phyloP scores from a whole-genome alignment of 306 rosid genomes.

The Rosa lucieae region DNA sequence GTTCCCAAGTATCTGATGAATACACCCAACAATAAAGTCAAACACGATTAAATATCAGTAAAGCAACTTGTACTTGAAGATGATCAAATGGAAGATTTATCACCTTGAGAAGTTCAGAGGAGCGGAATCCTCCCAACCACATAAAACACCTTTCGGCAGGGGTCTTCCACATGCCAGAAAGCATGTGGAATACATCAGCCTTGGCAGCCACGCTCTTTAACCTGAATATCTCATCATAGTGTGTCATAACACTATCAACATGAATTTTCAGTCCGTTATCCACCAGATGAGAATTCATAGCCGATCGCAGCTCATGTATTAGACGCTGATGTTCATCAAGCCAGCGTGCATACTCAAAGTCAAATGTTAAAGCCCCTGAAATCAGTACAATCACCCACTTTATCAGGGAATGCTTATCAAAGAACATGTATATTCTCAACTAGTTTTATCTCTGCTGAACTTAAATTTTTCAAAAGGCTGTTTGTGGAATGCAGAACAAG shows the following conservation, averaged over 20 bases:
- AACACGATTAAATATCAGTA: not conserved
- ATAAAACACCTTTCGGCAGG: conserved; percentile 89
- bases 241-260: conserved; percentile 70
- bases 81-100: not conserved
- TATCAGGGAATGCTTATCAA: not conserved
- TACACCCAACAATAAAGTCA: conserved; percentile 15
- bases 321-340: conserved; percentile 72
- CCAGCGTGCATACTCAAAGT: conserved; percentile 74
- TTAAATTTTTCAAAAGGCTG: not conserved
- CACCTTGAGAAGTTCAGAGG: conserved; percentile 91
- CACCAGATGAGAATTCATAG: conserved; percentile 55
- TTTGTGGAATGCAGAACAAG: not conserved
- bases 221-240: conserved; percentile 67
- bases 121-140: conserved; percentile 90
- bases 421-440: not conserved
- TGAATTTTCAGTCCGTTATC: conserved; percentile 63
- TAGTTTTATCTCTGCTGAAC: not conserved
- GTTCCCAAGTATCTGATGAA: conserved; percentile 63
- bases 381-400: not conserved
- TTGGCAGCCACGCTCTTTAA: conserved; percentile 72
- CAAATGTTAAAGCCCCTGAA: conserved; percentile 66
- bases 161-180: conserved; percentile 86
- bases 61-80: not conserved
- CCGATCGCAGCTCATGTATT: conserved; percentile 58
- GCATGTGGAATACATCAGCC: conserved; percentile 85